These are phyloP conservation scores for Entrophospora sp. DNA, from an alignment of 192 early-diverging fungal species.

Conservation along the genomic window DNA sequence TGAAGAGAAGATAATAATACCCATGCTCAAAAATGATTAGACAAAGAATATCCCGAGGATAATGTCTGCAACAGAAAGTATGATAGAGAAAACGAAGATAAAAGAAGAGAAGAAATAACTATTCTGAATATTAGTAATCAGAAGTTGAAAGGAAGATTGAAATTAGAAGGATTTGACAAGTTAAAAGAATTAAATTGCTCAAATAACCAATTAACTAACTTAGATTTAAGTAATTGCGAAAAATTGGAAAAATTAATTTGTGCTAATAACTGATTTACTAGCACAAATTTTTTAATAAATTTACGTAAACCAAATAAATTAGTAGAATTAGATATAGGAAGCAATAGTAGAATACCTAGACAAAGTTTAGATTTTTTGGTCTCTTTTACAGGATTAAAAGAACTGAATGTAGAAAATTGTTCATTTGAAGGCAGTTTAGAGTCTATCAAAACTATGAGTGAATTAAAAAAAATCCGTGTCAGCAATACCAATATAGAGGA, in stretches of 20 bases:
- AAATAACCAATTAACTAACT: background rate
- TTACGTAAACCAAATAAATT: background rate
- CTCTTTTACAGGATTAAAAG: background rate
- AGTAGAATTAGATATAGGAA: background rate
- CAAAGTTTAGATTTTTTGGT: background rate
- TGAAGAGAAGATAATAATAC: background rate
- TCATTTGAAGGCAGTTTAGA: background rate
- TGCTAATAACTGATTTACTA: background rate
- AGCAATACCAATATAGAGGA: background rate
- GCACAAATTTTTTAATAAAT: background rate
- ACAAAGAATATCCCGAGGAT: background rate
- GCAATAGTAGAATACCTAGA: background rate
- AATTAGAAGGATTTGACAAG: background rate
- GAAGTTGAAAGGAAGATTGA: background rate
- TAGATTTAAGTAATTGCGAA: slow-evolving; percentile 5
- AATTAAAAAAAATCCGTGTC: background rate
- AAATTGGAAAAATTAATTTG: slow-evolving; percentile 1
- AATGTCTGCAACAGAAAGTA: no score
- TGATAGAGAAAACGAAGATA: no score
- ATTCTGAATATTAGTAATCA: background rate
- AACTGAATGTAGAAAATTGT: background rate
- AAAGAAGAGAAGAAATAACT: background rate
- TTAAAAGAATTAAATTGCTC: background rate
- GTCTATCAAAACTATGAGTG: background rate
- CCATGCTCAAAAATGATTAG: background rate